Evolutionary conservation across 768 basidiomycete genomes (phyloP).

Genomic region (Mycena indigotica): DNA sequence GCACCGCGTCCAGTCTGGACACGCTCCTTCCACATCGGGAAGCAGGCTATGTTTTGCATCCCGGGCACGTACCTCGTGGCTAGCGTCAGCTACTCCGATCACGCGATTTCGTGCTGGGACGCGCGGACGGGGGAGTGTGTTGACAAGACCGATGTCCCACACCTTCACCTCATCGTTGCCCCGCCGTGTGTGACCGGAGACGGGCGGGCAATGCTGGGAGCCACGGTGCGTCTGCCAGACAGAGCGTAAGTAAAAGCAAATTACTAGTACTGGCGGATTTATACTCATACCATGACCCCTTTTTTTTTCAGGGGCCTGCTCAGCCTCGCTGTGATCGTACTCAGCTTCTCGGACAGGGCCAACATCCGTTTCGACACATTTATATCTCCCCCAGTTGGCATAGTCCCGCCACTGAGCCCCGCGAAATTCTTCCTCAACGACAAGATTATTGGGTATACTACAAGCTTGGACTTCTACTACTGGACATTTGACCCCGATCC

Average conservation of each 20-base stretch:
- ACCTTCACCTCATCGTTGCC: neutral
- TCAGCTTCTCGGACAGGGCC: neutral
- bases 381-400: neutral
- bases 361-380: neutral
- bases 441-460: neutral
- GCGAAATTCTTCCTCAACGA: neutral
- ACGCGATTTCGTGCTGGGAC: neutral
- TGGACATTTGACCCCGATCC: neutral
- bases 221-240: neutral
- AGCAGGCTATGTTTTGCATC: no score
- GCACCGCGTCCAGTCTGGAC: neutral
- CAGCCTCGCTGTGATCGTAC: neutral
- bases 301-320: neutral
- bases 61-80: no score
- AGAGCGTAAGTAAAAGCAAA: no score
- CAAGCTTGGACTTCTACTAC: neutral
- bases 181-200: no score
- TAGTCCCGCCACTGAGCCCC: neutral
- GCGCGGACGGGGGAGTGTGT: neutral
- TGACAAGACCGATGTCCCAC: neutral
- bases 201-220: neutral
- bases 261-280: no score
- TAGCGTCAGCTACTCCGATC: neutral
- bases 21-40: neutral
- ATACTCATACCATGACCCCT: no score